phyloP scores from a whole-genome alignment of 768 basidiomycete genomes.

The Pilatotrama ljubarskyi region DNA sequence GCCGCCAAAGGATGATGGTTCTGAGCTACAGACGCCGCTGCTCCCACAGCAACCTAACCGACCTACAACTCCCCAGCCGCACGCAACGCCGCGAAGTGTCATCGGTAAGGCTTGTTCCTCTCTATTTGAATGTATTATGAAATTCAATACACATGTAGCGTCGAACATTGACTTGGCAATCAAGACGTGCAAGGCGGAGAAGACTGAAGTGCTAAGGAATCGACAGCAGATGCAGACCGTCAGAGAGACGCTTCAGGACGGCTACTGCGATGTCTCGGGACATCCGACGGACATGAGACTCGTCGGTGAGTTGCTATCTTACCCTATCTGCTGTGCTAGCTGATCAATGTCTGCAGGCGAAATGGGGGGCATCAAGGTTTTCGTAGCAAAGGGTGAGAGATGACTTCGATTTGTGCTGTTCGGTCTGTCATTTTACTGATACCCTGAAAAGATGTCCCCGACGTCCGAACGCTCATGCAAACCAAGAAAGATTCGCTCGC shows the following conservation, averaged over 20 bases:
- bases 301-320: constrained; percentile 45
- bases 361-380: constrained; percentile 64
- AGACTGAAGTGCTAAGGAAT: constrained; percentile 59
- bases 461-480: constrained; percentile 49
- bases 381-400: constrained; percentile 56
- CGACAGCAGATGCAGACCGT: constrained; percentile 68
- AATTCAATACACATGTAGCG: constrained; percentile 32
- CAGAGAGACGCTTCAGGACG: constrained; percentile 74
- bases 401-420: background rate
- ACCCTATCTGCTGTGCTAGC: background rate
- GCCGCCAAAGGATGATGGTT: background rate
- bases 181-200: constrained; percentile 71
- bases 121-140: background rate
- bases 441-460: constrained; percentile 51
- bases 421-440: background rate
- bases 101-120: constrained; percentile 38
- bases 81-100: constrained; percentile 43
- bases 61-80: constrained; percentile 17
- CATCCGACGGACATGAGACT: constrained; percentile 57
- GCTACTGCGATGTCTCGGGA: constrained; percentile 80
- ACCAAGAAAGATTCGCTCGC: constrained; percentile 57
- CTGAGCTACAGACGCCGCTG: background rate
- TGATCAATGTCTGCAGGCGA: constrained; percentile 42
- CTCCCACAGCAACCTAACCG: constrained; percentile 17
- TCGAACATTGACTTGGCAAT: constrained; percentile 73